Evolutionary conservation across 192 early-diverging fungal genomes (phyloP), one percentile per base, ranked within the genome.

Genomic region (Entomortierella chlamydospora): DNA sequence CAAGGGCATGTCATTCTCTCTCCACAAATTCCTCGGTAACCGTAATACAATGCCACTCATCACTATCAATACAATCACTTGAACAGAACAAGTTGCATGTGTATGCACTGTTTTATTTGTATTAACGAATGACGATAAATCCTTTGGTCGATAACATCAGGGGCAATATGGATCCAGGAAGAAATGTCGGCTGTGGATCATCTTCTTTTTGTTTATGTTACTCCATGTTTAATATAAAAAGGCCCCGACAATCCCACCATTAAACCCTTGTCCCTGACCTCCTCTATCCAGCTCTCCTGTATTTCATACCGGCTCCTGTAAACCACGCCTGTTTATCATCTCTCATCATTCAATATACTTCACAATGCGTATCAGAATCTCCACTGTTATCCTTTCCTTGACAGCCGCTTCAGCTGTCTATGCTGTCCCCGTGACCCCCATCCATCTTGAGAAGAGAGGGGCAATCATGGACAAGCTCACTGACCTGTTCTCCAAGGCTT

Each of bases 391-490:
- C 11, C 57, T 79, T 22, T 70, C 76, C 2, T 50, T 79, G 22
- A 66, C 62, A 7, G 76, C 45, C 13, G 76, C 76, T 2, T 65
- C 68, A 6, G 25, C 76, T 1, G 63, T 79, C 42, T 79, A 70
- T 25, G 76, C 76, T 15, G 76, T 66, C 15, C 76, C 76, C 18
- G 63, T 51, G 20, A 26, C 57, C 2, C 62, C 68, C 10, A 30
- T n/a, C 23, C 55, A 69, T 9, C 30, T 79, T 10, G 76, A 79
- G 11, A 79, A 79, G 76, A 59, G 76, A 47, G 76, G 76, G 26
- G 47, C 50, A 28, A 51, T 70, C 31, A 22, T 65, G 7, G 76
- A 79, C 49, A 69, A 70, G 39, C 61, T 79, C 20, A 56, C 57
- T 18, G 68, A 64, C 0, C 25, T 70, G 18, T 79, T 79, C 49